Evolutionary conservation across 495 filamentous ascomycete genomes (phyloP).

Genomic region (Xylaria venustula): DNA sequence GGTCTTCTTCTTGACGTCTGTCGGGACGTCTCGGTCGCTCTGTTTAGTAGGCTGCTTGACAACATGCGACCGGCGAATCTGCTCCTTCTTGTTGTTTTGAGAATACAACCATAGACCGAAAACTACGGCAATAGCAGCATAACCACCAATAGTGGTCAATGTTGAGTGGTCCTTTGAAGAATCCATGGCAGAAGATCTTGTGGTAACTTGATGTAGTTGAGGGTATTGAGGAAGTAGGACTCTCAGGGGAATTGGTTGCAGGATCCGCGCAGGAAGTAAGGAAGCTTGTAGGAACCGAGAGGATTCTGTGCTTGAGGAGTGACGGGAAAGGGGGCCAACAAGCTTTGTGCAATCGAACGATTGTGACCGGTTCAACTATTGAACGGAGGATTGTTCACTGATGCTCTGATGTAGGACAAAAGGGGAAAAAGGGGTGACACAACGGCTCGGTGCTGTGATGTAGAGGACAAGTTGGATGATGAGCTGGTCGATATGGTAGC

Average conservation of each 20-base stretch:
- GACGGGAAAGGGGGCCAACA: not conserved
- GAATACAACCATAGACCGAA: slow-evolving; percentile 36
- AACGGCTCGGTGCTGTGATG: not conserved
- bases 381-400: not conserved
- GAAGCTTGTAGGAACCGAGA: not conserved
- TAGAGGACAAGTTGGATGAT: not conserved
- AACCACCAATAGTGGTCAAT: slow-evolving; percentile 49
- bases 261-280: not conserved
- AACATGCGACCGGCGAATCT: slow-evolving; percentile 29
- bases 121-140: slow-evolving; percentile 57
- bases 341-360: not conserved
- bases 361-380: not conserved
- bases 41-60: slow-evolving; percentile 30
- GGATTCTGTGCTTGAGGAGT: not conserved
- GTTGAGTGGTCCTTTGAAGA: slow-evolving; percentile 29
- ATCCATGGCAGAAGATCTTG: slow-evolving; percentile 37
- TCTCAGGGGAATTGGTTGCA: not conserved
- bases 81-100: slow-evolving; percentile 39
- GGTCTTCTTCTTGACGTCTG: slow-evolving; percentile 28
- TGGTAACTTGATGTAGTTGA: not conserved
- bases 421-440: not conserved
- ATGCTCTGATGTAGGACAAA: not conserved
- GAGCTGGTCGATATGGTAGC: not conserved
- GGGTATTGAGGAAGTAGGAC: not conserved
- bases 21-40: slow-evolving; percentile 31